phyloP scores from a whole-genome alignment of 306 rosid species.

The Bauhinia variegata region DNA sequence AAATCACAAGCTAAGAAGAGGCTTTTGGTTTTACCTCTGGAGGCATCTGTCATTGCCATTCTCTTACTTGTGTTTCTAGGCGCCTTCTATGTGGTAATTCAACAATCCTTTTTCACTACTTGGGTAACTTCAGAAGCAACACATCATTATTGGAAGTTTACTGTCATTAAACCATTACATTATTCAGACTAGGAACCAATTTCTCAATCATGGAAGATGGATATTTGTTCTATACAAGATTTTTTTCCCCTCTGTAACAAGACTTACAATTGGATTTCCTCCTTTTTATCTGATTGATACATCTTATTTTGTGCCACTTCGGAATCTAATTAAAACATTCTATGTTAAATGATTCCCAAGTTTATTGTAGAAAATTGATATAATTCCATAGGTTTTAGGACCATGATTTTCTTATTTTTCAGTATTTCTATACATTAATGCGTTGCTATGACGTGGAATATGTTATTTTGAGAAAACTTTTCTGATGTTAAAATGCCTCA shows the following conservation, averaged over 20 bases:
- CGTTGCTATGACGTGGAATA: neutral
- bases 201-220: neutral
- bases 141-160: slow-evolving; percentile 25
- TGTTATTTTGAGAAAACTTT: neutral
- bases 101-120: slow-evolving; percentile 8
- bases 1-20: slow-evolving; percentile 68
- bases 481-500: slow-evolving; percentile 3
- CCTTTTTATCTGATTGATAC: slow-evolving; percentile 15
- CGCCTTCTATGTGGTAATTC: slow-evolving; percentile 97
- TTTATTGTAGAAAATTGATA: slow-evolving; percentile 18
- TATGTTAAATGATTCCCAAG: slow-evolving; percentile 7
- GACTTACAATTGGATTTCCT: slow-evolving; percentile 14
- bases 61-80: slow-evolving; percentile 82
- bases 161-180: slow-evolving; percentile 28
- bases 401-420: slow-evolving; percentile 1
- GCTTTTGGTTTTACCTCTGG: slow-evolving; percentile 93
- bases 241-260: slow-evolving; percentile 1
- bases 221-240: slow-evolving; percentile 4
- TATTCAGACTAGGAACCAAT: slow-evolving; percentile 8
- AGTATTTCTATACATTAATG: neutral
- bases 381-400: slow-evolving; percentile 13
- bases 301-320: slow-evolving; percentile 4
- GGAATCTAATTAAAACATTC: slow-evolving; percentile 8
- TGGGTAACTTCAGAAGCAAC: slow-evolving; percentile 28
- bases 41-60: slow-evolving; percentile 77